Percentiles rank a stretch among this genome's conserved stretches.
Evolutionary conservation across 1,284 basidiomycete species (phyloP).

Genomic region (Trichosporon coremiiforme): DNA sequence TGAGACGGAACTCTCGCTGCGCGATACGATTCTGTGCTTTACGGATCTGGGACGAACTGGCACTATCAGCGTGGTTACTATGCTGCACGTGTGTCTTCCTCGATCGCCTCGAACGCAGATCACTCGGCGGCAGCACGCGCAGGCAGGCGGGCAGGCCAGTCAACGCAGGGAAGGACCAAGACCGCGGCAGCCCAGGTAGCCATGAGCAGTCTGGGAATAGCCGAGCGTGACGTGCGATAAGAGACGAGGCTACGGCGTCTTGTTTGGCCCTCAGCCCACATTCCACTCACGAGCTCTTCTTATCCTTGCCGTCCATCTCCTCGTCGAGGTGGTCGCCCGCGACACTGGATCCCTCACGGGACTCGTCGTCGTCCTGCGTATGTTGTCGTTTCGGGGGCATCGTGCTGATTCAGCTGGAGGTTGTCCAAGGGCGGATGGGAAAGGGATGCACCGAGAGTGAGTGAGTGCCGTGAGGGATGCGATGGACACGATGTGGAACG

Average conservation of each 20-base stretch:
- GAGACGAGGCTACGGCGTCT: background rate
- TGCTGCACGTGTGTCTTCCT: background rate
- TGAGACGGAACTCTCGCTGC: conserved; percentile 84
- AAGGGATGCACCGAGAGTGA: background rate
- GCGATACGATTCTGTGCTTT: conserved; percentile 80
- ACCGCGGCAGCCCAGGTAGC: background rate
- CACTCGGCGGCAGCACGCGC: background rate
- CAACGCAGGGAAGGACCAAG: background rate
- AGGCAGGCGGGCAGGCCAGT: background rate
- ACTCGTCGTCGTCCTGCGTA: conserved; percentile 17
- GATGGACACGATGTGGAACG: background rate
- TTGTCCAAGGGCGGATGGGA: background rate
- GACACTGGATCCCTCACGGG: conserved; percentile 1
- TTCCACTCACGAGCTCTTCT: conserved; percentile 22
- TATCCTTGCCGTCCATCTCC: conserved; percentile 11
- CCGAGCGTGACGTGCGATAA: conserved; percentile 7
- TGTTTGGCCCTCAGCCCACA: background rate
- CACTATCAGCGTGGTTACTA: conserved; percentile 20
- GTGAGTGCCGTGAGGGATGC: background rate
- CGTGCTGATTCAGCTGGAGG: background rate
- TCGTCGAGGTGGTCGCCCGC: conserved; percentile 4
- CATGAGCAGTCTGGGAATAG: background rate
- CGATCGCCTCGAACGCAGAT: background rate
- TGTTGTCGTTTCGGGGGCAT: conserved; percentile 17
- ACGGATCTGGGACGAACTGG: conserved; percentile 44